Percentiles rank a stretch among this genome's conserved stretches.
Evolutionary conservation across 1,284 basidiomycete species (phyloP).

Genomic region (Caloboletus firmus): DNA sequence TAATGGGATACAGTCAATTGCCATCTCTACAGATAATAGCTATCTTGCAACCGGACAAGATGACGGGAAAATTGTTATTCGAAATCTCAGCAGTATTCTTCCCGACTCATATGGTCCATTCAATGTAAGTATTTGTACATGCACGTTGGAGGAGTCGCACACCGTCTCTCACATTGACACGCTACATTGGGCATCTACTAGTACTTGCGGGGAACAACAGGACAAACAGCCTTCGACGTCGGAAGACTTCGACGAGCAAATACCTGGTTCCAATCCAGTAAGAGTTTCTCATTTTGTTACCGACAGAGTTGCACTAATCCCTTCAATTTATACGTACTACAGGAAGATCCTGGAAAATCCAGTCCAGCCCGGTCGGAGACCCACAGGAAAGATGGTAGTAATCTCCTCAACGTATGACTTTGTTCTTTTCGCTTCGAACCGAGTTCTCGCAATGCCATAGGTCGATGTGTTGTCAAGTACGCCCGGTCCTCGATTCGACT

Average conservation of each 20-base stretch:
- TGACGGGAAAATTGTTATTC: not conserved
- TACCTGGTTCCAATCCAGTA: not conserved
- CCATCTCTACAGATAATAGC: not conserved
- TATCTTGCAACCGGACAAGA: not conserved
- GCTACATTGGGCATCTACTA: no score
- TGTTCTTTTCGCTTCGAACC: no score
- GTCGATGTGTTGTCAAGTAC: no score
- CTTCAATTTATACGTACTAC: not conserved
- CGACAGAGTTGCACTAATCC: not conserved
- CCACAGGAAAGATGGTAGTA: not conserved
- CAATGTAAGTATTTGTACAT: not conserved
- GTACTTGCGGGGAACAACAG: no score
- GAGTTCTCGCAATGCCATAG: no score
- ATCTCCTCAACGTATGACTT: no score
- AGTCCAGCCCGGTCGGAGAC: fast-evolving
- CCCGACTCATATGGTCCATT: not conserved
- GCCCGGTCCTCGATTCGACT: no score
- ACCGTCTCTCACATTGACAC: not conserved
- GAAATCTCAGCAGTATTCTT: not conserved
- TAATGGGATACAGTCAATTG: fast-evolving
- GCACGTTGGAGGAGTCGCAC: no score
- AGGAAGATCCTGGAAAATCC: not conserved
- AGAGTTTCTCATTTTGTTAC: no score
- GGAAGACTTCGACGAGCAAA: not conserved
- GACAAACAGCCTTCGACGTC: not conserved